Evolutionary conservation across 352 stramenopile genomes (phyloP), one percentile per base, ranked within the genome.

Genomic region (Peronospora belbahrii): DNA sequence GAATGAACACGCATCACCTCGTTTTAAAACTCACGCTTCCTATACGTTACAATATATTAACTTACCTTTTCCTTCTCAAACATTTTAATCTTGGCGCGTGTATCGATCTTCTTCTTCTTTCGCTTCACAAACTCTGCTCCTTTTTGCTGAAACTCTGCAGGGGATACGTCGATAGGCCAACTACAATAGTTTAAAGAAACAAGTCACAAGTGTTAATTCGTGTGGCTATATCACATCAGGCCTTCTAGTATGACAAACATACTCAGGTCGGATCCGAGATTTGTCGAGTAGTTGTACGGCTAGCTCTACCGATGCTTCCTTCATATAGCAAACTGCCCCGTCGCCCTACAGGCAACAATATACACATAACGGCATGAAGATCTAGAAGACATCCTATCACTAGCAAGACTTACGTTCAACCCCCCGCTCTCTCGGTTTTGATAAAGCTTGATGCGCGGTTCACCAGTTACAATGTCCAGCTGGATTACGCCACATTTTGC

Each of bases 381-480:
- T 6, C 8, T 34, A 45, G 22, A 17, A 31, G 24, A 4, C 7
- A 24, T 20, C 8, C 1, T 23, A 13, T n/a, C 5, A 13, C 9
- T 10, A 22, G 2, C 6, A 34, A 24, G 0, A 64, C 75, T 24
- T 67, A 92, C 81, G 34, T 98, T 98, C 8, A 96, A 58, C 2
- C 76, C 65, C 8, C 83, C 88, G 23, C 70, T 70, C 23, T 91
- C 67, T 48, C 94, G 93, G 62, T 93, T 74, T 37, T 75, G 48
- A 65, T 98, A 98, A 3, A 98, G 61, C 56, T 98, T 98, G 52
- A 98, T 95, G 41, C 95, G 95, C 6, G 93, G 94, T 42, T 92
- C 70, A 36, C 95, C 74, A 10, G 85, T 96, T 31, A 85, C 70
- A 38, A 97, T 88, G 70, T 98, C 94, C 17, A 94, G 76, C 59